Conservation (phyloP, 768 basidiomycete genomes). For the Pisolithus albus region DNA sequence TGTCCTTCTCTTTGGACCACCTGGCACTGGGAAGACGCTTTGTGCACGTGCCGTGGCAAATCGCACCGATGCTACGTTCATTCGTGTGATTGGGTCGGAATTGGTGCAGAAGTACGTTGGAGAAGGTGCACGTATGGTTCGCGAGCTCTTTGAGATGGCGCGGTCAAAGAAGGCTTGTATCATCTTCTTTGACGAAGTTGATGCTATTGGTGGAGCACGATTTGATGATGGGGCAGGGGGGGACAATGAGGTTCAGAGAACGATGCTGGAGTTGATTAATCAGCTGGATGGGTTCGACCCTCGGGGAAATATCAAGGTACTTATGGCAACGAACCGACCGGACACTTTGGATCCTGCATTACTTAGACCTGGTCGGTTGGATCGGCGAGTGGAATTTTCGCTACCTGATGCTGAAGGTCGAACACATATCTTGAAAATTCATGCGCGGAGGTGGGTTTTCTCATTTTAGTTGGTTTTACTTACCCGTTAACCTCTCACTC, state of each 20-base stretch:
- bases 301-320: constrained; percentile 98
- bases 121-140: constrained; percentile 97
- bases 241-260: constrained; percentile 98
- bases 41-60: constrained; percentile 98
- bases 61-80: constrained; percentile 97
- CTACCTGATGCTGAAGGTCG: constrained; percentile 94
- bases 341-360: constrained; percentile 97
- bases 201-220: constrained; percentile 95
- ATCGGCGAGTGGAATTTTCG: constrained; percentile 95
- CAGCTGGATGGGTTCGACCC: constrained; percentile 98
- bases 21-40: constrained; percentile 97
- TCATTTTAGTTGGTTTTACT: background rate
- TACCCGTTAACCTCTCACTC: background rate
- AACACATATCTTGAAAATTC: constrained; percentile 93
- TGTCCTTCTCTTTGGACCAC: constrained; percentile 91
- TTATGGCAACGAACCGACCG: constrained; percentile 99
- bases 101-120: constrained; percentile 99
- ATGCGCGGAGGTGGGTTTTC: constrained; percentile 74
- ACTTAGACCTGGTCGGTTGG: constrained; percentile 90
- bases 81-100: constrained; percentile 98
- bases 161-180: constrained; percentile 98
- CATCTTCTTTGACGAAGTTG: constrained; percentile 99
- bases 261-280: constrained; percentile 98
- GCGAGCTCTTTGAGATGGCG: constrained; percentile 99
- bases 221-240: constrained; percentile 99